Percentiles rank a stretch among this genome's conserved stretches.
Evolutionary conservation across 139 green algal species (phyloP).

Genomic region (Yamagishiella unicocca): DNA sequence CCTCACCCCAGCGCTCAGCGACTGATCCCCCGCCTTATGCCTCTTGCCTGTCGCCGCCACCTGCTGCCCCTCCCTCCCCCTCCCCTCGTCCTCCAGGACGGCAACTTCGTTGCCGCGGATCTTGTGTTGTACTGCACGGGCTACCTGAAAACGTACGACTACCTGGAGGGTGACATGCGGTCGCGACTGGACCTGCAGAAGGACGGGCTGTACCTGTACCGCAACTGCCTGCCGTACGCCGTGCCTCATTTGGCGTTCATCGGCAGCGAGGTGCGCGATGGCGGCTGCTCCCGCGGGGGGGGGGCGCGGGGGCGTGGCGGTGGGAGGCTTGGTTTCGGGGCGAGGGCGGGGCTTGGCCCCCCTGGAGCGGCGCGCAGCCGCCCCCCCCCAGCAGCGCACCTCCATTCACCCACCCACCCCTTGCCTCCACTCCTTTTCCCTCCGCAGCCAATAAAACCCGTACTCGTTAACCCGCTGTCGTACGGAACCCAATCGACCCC

Average conservation of each 20-base stretch:
- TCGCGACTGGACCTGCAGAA: conserved; percentile 55
- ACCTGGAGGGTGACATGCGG: conserved; percentile 46
- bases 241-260: conserved; percentile 56
- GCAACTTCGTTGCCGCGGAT: conserved; percentile 42
- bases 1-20: neutral
- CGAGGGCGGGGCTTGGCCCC: too few species aligned
- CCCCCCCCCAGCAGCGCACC: too few species aligned
- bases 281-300: neutral
- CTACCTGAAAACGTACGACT: conserved; percentile 54
- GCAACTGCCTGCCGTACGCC: conserved; percentile 36
- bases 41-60: neutral
- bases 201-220: conserved; percentile 65
- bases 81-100: conserved; percentile 10
- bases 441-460: too few species aligned
- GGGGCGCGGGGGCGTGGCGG: too few species aligned
- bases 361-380: too few species aligned
- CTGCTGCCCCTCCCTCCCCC: neutral
- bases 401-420: too few species aligned
- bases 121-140: conserved; percentile 60
- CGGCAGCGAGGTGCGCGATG: conserved; percentile 35
- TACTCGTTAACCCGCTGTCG: too few species aligned
- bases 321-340: too few species aligned
- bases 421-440: too few species aligned
- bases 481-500: too few species aligned
- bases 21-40: neutral